Evolutionary conservation across 495 filamentous ascomycete genomes (phyloP), one percentile per base, ranked within the genome.

Genomic region (Penicillium verhagenii): DNA sequence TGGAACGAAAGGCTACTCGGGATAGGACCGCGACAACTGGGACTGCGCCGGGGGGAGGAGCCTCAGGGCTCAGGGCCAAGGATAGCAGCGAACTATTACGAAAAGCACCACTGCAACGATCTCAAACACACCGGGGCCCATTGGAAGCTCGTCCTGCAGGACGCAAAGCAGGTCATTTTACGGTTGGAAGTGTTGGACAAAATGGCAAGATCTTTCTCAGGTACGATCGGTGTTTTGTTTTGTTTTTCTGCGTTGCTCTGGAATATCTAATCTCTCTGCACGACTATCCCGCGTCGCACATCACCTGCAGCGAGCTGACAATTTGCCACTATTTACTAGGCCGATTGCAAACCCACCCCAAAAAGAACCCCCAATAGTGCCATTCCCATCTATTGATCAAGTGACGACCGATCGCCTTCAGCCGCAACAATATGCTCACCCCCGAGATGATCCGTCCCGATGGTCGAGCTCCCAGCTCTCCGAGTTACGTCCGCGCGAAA

Each of bases 191-290:
- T 73, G 88, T 97, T 52, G 92, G 92, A 43, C 89, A 91, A 65
- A 93, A 94, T 75, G 93, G 93, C 31, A 86, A 87, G 71, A 92
- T 97, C 69, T 97, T 94, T 69, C 74, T 97, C 54, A 90, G 92
- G 93, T 96, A 88, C 67, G 82, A 66, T 61, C 52, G 31, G 43
- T 54, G 26, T 54, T 49, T 42, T 44, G n/a, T n/a, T n/a, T n/a
- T n/a, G n/a, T n/a, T n/a, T n/a, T n/a, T n/a, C 29, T 33, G 11
- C 29, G 14, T 33, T 35, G 14, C 13, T n/a, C 42, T 26, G 23
- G n/a, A 26, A 45, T 45, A 24, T 45, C 42, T 16, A 45, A 56
- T 57, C 18, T 53, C 67, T 20, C 58, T 49, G 38, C 46, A 24
- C 18, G 23, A 20, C 47, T 59, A 11, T 56, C 50, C 31, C 58